Percentiles rank a stretch among this genome's conserved stretches.
Conservation (phyloP, 1,284 basidiomycete genomes). For the Thecaphora frezii region DNA sequence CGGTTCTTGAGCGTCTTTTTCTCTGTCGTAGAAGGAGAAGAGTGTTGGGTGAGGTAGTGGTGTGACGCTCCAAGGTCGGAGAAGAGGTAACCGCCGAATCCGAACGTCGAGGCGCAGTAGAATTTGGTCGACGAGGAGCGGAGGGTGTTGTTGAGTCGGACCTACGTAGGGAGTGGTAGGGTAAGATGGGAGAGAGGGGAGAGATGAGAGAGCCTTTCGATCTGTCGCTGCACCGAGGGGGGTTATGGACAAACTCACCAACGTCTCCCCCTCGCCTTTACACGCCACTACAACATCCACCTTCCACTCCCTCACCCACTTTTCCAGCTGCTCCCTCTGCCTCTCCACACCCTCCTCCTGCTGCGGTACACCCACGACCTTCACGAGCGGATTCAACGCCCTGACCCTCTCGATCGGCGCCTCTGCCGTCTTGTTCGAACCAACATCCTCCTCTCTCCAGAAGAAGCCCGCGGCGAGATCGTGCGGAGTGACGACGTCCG, state of each 20-base stretch:
- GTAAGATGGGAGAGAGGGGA: constrained; percentile 4
- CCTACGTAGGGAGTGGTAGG: constrained; percentile 62
- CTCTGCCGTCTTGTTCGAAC: constrained; percentile 51
- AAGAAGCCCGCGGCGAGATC: constrained; percentile 92
- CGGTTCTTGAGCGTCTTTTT: constrained; percentile 68
- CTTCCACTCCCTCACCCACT: constrained; percentile 63
- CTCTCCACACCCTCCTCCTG: constrained; percentile 17
- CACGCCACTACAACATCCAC: constrained; percentile 53
- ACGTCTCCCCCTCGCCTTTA: constrained; percentile 61
- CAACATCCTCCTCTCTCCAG: constrained; percentile 88
- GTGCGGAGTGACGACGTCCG: constrained; percentile 61
- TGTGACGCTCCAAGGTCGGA: constrained; percentile 79
- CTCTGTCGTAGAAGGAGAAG: constrained; percentile 10
- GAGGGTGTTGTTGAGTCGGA: constrained; percentile 75
- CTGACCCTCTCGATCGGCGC: constrained; percentile 67
- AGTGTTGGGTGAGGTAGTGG: constrained; percentile 77
- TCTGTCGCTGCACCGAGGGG: too few relatives aligned
- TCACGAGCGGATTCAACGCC: constrained; percentile 87
- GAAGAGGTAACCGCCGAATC: constrained; percentile 90
- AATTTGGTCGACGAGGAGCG: constrained; percentile 64
- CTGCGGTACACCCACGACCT: constrained; percentile 65
- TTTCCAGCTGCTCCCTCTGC: constrained; percentile 19
- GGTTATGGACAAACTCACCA: constrained; percentile 63
- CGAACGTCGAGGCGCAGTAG: constrained; percentile 85
- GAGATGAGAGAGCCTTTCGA: too few relatives aligned